phyloP scores from a whole-genome alignment of 176 grass and related monocot genomes.

The Neostapfia colusana region DNA sequence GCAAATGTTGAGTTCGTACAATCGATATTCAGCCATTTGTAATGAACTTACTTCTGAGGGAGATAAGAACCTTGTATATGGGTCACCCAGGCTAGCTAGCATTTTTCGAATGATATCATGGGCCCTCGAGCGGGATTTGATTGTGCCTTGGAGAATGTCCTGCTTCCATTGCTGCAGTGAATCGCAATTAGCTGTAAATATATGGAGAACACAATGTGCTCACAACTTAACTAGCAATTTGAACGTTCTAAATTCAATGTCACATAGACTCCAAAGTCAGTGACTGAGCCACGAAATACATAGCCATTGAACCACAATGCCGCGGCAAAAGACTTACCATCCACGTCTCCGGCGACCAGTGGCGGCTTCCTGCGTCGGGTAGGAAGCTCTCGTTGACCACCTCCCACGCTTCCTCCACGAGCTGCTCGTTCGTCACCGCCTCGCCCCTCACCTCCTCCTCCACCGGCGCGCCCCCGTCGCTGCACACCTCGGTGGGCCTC shows the following conservation, averaged over 20 bases:
- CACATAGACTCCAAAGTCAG: not conserved
- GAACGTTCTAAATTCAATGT: not conserved
- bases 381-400: conserved; percentile 86
- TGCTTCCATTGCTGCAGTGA: conserved; percentile 74
- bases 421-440: conserved; percentile 66
- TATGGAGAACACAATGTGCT: not conserved
- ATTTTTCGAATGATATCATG: conserved; percentile 83
- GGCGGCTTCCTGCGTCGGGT: conserved; percentile 53
- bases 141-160: conserved; percentile 61
- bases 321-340: conserved; percentile 39
- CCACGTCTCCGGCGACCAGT: conserved; percentile 85
- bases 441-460: conserved; percentile 43
- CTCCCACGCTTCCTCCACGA: conserved; percentile 96
- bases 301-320: not conserved
- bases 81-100: conserved; percentile 84
- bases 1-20: not conserved
- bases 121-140: conserved; percentile 77
- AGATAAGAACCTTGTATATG: conserved; percentile 87
- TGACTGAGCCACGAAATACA: not conserved
- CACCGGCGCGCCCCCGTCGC: not conserved
- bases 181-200: conserved; percentile 32
- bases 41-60: conserved; percentile 66
- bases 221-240: not conserved
- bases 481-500: conserved; percentile 36
- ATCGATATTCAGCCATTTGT: not conserved